Evolutionary conservation across 1,284 basidiomycete genomes (phyloP), one percentile per base, ranked within the genome.

Genomic region (Trichosporon sp.): DNA sequence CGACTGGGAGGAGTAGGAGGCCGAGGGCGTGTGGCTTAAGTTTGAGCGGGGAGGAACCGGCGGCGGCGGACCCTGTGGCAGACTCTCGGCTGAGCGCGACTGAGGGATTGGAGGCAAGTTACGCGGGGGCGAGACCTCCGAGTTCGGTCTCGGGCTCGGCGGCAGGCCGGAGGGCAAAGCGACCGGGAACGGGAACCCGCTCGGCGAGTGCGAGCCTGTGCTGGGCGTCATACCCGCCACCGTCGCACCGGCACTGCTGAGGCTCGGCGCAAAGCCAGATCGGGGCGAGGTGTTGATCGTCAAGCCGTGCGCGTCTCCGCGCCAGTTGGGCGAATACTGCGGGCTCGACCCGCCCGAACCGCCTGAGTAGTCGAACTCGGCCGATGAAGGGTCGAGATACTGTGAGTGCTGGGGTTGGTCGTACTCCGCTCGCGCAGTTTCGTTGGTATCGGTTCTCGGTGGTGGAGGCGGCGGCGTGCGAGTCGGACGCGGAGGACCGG

Each of bases 31-130:
- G 21, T n/a, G 38, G 10, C 38, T 70, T 61, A 10, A 66, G 54
- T 12, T 68, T 65, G 26, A 37, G 32, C 32, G 76, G 71, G 70
- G 31, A 1, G 75, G 75, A 12, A 73, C 68, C 10, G 68, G 38
- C 40, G 66, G 67, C 37, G 32, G 67, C 46, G 26, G 68, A n/a
- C 32, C 43, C 21, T 61, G 56, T 3, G 56, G 26, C 26, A 32
- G 59, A 14, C 12, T 11, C 31, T 63, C 31, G 14, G 59, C 59
- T 16, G 12, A 12, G 14, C 59, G 12, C 14, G 56, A 32, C 32
- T 19, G 19, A 14, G 59, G 59, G 35, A 35, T 63, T 10, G 51
- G 51, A 4, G 51, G 51, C 19, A 54, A 16, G 51, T 54, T 54
- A 1, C 51, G 51, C 19, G 51, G 19, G 7, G 51, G 51, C 51